phyloP scores from a whole-genome alignment of 2,329 filamentous ascomycete genomes.

The Chaetomium sp. region DNA sequence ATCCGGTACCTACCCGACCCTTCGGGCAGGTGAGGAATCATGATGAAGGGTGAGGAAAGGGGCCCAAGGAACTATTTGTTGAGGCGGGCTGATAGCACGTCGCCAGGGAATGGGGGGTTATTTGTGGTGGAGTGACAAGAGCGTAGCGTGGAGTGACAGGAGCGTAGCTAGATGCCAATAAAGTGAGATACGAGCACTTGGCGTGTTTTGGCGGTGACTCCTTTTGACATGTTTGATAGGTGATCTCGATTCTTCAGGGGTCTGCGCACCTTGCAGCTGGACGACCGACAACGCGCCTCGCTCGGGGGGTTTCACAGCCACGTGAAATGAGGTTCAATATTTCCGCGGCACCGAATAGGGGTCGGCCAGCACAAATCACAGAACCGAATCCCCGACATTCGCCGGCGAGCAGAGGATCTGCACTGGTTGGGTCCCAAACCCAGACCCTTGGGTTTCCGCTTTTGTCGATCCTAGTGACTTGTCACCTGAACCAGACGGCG shows the following conservation, averaged over 20 bases:
- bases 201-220: slow-evolving; percentile 2
- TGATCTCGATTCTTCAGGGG: slow-evolving; percentile 4
- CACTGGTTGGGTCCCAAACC: background rate
- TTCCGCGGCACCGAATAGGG: background rate
- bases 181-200: background rate
- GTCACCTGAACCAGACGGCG: background rate
- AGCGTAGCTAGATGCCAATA: background rate
- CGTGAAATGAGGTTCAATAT: background rate
- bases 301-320: background rate
- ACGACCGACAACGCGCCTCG: background rate
- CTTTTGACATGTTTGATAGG: background rate
- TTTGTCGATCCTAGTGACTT: no score
- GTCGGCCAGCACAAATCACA: background rate
- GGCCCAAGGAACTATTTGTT: no score
- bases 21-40: slow-evolving; percentile 5
- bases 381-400: background rate
- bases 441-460: background rate
- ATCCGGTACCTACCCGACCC: slow-evolving; percentile 44
- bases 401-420: background rate
- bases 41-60: slow-evolving; percentile 2
- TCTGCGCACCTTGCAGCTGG: background rate
- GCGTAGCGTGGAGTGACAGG: background rate
- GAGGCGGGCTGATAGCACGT: background rate
- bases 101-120: background rate
- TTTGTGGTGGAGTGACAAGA: slow-evolving; percentile 6